Conservation (phyloP, 345 rosid genomes). For the Noccaea bulbosa region DNA sequence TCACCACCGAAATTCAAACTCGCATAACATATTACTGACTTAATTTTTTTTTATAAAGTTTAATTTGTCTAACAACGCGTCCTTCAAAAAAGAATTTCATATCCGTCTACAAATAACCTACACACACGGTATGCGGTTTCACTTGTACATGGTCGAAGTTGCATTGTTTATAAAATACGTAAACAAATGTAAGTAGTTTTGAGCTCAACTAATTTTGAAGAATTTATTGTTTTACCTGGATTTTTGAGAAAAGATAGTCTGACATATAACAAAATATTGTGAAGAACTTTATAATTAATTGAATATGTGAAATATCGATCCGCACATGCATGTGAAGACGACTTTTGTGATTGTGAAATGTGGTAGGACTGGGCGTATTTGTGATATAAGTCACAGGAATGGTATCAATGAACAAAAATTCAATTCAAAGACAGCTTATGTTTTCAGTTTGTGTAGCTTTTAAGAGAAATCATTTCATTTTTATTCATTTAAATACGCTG, state of each 20-base stretch:
- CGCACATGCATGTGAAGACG: slow-evolving; percentile 43
- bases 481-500: neutral
- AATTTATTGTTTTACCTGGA: neutral
- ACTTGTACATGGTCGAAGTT: slow-evolving; percentile 1
- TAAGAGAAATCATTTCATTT: neutral
- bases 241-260: neutral
- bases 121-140: neutral
- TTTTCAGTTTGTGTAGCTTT: slow-evolving; percentile 21
- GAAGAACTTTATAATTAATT: neutral
- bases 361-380: slow-evolving; percentile 29
- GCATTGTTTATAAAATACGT: neutral
- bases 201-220: neutral
- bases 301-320: slow-evolving; percentile 21
- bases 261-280: neutral
- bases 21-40: no score
- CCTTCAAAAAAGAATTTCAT: neutral
- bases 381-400: slow-evolving; percentile 36
- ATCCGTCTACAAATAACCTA: neutral
- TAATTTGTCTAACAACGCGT: neutral
- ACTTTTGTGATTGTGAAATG: slow-evolving; percentile 41
- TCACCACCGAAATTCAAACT: no score
- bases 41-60: no score
- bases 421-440: slow-evolving; percentile 4
- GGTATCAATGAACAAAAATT: slow-evolving; percentile 21
- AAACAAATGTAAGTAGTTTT: neutral